Evolutionary conservation across 176 grass and related monocot species (phyloP), one percentile per base, ranked within the genome.

Genomic region (Paspalum vaginatum): DNA sequence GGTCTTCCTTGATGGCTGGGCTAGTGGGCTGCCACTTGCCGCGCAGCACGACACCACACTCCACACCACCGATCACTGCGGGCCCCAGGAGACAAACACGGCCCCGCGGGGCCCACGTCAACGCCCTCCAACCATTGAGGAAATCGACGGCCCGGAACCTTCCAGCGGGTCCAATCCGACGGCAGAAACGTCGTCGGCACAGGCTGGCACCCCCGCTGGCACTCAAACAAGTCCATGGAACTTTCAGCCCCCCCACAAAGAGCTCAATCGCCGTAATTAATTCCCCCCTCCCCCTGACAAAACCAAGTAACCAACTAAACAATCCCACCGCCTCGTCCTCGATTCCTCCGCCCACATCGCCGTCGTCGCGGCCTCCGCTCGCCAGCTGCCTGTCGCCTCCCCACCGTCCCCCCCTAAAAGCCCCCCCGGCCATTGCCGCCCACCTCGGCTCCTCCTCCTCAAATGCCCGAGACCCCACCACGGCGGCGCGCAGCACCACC

Each of bases 271-370:
- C 25, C 48, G 7, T 72, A 87, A 62, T 79, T 88, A 61, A 61
- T 69, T 74, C 3, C 1, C 7, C 11, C 42, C 5, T 0, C 44
- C 17, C 7, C 18, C 0, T 5, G 3, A 13, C 39, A 48, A 49
- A 61, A 39, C 32, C 32, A 11, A 43, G 6, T 10, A 57, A 60
- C 16, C 15, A 60, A 2, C 6, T 44, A 80, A 59, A 71, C 9
- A 38, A 61, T 15, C 2, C 4, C 32, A 25, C 58, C 70, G 82
- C 71, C 70, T 27, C 69, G 68, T 58, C 91, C 91, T 94, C 82
- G 88, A 55, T 75, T 80, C 79, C 85, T 94, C 91, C 91, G 91
- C 74, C 91, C 88, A 48, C 72, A 77, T 77, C 75, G 82, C 61
- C 88, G 79, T 83, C 68, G 77, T 39, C 56, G 52, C 32, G 32